Conservation (phyloP, 441 rosid genomes). For the Breynia disticha region DNA sequence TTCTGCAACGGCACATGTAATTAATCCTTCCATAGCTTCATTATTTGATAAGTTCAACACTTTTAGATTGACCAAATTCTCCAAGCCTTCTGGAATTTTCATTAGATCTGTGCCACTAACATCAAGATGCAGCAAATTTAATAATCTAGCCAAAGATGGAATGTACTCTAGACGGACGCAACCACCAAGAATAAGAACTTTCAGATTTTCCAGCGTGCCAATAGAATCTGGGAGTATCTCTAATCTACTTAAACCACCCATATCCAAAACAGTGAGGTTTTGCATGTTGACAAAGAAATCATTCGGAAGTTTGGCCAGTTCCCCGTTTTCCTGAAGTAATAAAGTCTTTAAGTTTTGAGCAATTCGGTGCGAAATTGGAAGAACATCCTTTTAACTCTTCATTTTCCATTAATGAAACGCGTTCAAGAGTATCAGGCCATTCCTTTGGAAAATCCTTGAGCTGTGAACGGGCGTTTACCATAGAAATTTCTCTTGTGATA, state of each 20-base stretch:
- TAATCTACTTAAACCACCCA: neutral
- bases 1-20: too few relatives aligned
- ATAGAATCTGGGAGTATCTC: neutral
- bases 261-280: neutral
- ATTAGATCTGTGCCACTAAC: neutral
- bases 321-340: neutral
- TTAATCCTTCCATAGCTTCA: neutral
- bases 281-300: neutral
- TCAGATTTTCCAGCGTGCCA: neutral
- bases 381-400: neutral
- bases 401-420: slow-evolving; percentile 14
- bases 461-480: slow-evolving; percentile 10
- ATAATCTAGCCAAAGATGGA: neutral
- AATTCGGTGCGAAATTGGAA: neutral
- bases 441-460: slow-evolving; percentile 12
- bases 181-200: neutral
- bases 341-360: slow-evolving; percentile 9
- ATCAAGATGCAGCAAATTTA: neutral
- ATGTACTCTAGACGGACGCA: neutral
- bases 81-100: neutral
- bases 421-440: slow-evolving; percentile 11
- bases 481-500: neutral
- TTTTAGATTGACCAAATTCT: neutral
- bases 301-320: neutral
- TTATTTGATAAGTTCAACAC: neutral